Percentiles rank a stretch among this genome's conserved stretches.
phyloP scores from a whole-genome alignment of 2,329 filamentous ascomycete species.

The Xylaria sp. region DNA sequence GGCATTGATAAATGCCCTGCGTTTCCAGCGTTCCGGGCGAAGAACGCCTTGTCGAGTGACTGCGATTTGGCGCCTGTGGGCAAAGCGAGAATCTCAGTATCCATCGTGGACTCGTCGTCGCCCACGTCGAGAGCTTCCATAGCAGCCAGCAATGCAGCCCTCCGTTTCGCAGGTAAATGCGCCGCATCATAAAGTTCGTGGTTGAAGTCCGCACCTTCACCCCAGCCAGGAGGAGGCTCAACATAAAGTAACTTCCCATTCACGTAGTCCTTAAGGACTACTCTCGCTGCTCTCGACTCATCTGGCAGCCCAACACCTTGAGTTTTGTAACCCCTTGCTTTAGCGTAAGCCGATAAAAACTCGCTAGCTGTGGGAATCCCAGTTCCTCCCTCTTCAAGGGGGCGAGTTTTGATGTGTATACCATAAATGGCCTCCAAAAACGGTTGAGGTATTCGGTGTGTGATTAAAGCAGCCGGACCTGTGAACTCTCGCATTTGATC shows the following conservation, averaged over 20 bases:
- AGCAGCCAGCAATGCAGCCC: conserved; percentile 68
- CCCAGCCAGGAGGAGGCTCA: conserved; percentile 80
- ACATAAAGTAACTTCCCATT: conserved; percentile 94
- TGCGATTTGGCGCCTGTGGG: conserved; percentile 77
- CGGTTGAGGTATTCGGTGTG: conserved; percentile 82
- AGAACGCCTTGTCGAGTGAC: conserved; percentile 89
- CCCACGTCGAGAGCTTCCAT: conserved; percentile 59
- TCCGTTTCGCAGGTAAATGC: conserved; percentile 84
- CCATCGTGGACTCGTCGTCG: conserved; percentile 50
- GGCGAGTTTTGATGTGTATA: conserved; percentile 83
- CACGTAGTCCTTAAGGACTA: conserved; percentile 96
- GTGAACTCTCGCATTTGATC: conserved; percentile 95
- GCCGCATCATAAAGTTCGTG: conserved; percentile 83
- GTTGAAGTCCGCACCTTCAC: conserved; percentile 84
- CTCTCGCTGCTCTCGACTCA: conserved; percentile 88
- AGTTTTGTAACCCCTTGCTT: conserved; percentile 89
- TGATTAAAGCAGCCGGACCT: conserved; percentile 84
- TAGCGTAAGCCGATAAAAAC: conserved; percentile 85
- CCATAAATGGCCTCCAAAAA: conserved; percentile 96
- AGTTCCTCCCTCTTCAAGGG: conserved; percentile 91
- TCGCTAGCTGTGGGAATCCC: conserved; percentile 87
- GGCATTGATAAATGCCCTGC: conserved; percentile 78
- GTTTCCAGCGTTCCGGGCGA: conserved; percentile 62
- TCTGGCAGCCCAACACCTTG: conserved; percentile 91
- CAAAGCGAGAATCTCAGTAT: conserved; percentile 61